A percentile compares a stretch with the other conserved stretches of the same genome.
These are phyloP conservation scores for Inonotus obliquus DNA, from an alignment of 1,284 basidiomycete genomes.

Conservation along the genomic window DNA sequence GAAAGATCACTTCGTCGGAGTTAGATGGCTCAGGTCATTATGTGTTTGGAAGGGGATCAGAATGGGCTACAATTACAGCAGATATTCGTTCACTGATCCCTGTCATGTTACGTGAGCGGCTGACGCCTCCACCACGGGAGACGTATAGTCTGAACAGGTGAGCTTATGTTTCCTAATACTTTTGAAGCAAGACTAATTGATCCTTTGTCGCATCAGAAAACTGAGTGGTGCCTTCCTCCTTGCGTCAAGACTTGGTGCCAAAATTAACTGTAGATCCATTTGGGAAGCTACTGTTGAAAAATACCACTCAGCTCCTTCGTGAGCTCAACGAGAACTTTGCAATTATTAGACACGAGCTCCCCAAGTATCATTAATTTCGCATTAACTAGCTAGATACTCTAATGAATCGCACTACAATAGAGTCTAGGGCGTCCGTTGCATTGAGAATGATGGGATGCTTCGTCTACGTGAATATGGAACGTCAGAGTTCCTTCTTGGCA, in stretches of 20 bases:
- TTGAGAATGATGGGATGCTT: neutral
- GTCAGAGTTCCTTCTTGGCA: conserved; percentile 33
- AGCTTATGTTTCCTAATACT: conserved; percentile 19
- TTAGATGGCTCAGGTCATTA: conserved; percentile 32
- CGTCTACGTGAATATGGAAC: neutral
- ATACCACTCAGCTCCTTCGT: conserved; percentile 23
- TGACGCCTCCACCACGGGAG: conserved; percentile 91
- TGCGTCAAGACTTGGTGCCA: conserved; percentile 77
- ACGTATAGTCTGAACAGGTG: conserved; percentile 92
- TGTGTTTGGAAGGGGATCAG: conserved; percentile 60
- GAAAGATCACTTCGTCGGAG: conserved; percentile 51
- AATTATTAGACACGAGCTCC: neutral
- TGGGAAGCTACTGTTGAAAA: conserved; percentile 61
- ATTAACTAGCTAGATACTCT: conserved; percentile 13
- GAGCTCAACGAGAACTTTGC: neutral
- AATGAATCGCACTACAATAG: neutral
- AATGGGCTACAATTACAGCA: conserved; percentile 67
- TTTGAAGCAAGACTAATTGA: conserved; percentile 1
- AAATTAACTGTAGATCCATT: conserved; percentile 68
- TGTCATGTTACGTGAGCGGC: conserved; percentile 83
- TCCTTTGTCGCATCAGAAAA: conserved; percentile 59
- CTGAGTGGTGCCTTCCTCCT: conserved; percentile 91
- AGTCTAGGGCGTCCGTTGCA: neutral
- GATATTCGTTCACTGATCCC: conserved; percentile 82
- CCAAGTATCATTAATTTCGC: conserved; percentile 12